Evolutionary conservation across 371 early-diverging fungal genomes (phyloP), one percentile per base, ranked within the genome.

Genomic region (Funneliformis caledonium): DNA sequence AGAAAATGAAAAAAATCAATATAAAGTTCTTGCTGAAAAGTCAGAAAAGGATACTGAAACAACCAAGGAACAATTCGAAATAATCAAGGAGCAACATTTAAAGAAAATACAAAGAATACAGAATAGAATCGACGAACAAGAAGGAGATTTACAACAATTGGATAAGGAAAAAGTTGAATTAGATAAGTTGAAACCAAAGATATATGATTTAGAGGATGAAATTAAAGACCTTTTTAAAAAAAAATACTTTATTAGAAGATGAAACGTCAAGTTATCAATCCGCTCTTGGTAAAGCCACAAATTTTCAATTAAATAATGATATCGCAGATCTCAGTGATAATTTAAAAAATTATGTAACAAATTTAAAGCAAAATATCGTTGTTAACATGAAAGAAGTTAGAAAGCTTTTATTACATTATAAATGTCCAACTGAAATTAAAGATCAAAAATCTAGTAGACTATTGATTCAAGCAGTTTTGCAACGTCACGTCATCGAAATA

Each of bases 221-320:
- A 11, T 74, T 22, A 31, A 74, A 6, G 0, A 31, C 0, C 31
- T 74, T n/a, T 4, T 42, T 22, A 33, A 74, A 52, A 11, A 48
- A n/a, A 22, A 48, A 74, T n/a, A 14, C 10, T 1, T 14, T 10
- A 11, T 56, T 59, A 9, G 56, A 74, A 52, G 48, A 64, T n/a
- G 78, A 78, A 67, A 52, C 50, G 8, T 22, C 33, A 14, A 67
- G n/a, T 50, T 78, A 67, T 78, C 50, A 64, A 64, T 67, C 68
- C 1, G 78, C 48, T 50, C 12, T 78, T 8, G 47, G 78, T 4
- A 48, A 43, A n/a, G 56, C 52, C 22, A 78, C 68, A 50, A 78
- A 16, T 50, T 56, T 65, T 37, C 16, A 11, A 31, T 50, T 78
- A 31, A 26, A 7, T 31, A 48, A 68, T 37, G 50, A 78, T 16